Conservation (phyloP, 2,329 filamentous ascomycete genomes). For the Phaeosphaeria sp. region DNA sequence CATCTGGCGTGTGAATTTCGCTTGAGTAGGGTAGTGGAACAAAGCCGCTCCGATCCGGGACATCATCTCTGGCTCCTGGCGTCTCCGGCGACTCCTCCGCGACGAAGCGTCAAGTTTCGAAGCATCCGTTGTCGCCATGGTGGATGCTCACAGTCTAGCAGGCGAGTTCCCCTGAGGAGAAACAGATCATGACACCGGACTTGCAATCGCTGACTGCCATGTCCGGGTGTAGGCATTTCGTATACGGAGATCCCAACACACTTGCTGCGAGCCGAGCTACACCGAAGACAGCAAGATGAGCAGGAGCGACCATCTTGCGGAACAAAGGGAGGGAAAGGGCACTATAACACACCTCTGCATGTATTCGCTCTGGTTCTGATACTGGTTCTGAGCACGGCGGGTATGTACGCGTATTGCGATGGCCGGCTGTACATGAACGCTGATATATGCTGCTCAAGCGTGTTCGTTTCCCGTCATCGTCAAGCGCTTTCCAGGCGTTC, state of each 20-base stretch:
- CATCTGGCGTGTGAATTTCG: slow-evolving; percentile 9
- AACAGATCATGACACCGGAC: slow-evolving; percentile 1
- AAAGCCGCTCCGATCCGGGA: slow-evolving; percentile 25
- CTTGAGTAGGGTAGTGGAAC: slow-evolving; percentile 14
- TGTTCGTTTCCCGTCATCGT: slow-evolving; percentile 51
- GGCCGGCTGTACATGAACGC: neutral
- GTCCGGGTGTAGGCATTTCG: slow-evolving; percentile 28
- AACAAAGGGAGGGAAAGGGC: slow-evolving; percentile 52
- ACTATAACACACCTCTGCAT: slow-evolving; percentile 64
- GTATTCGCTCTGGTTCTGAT: slow-evolving; percentile 66
- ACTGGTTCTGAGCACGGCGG: slow-evolving; percentile 60
- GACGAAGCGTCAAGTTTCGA: slow-evolving; percentile 1
- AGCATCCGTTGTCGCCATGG: slow-evolving; percentile 24
- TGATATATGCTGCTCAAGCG: slow-evolving; percentile 35
- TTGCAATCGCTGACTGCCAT: slow-evolving; percentile 19
- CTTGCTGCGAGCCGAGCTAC: slow-evolving; percentile 58
- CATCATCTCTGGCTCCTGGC: slow-evolving; percentile 14
- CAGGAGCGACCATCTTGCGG: slow-evolving; percentile 59
- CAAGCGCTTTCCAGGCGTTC: slow-evolving; percentile 46
- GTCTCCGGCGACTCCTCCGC: neutral
- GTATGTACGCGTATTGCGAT: slow-evolving; percentile 36
- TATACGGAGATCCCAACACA: slow-evolving; percentile 51
- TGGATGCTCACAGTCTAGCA: slow-evolving; percentile 19
- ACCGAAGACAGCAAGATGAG: slow-evolving; percentile 53
- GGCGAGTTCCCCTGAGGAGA: slow-evolving; percentile 19